Conservation (phyloP, 768 basidiomycete genomes). For the Tubosaeta brunneosetosa region DNA sequence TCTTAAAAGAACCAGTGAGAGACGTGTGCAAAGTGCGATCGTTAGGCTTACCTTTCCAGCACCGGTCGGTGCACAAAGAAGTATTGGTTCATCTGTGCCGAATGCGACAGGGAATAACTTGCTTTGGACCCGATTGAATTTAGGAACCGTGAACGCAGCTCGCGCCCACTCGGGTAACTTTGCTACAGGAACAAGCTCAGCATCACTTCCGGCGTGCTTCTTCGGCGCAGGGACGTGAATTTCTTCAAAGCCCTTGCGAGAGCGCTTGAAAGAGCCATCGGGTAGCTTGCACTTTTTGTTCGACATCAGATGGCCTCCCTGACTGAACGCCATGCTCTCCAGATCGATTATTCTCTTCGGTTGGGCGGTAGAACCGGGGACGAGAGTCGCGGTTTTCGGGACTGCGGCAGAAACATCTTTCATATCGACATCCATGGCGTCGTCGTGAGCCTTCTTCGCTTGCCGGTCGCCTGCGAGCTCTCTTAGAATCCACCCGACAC, state of each 20-base stretch:
- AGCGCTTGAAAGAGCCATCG: constrained; percentile 95
- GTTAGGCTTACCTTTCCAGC: constrained; percentile 82
- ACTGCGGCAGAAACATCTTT: constrained; percentile 42
- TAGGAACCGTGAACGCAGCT: constrained; percentile 76
- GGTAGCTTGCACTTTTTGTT: constrained; percentile 99
- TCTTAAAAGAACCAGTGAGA: constrained; percentile 45
- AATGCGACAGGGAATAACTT: constrained; percentile 91
- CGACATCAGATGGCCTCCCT: constrained; percentile 96
- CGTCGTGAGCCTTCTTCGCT: constrained; percentile 42
- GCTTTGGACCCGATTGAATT: constrained; percentile 89
- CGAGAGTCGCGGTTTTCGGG: constrained; percentile 81
- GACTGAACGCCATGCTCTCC: constrained; percentile 92
- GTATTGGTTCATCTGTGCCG: constrained; percentile 88
- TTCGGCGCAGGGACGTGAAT: constrained; percentile 96
- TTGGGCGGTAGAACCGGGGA: constrained; percentile 81
- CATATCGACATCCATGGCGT: constrained; percentile 80
- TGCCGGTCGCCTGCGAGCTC: constrained; percentile 82
- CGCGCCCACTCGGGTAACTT: constrained; percentile 83
- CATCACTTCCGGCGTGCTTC: constrained; percentile 55
- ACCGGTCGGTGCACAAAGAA: constrained; percentile 97
- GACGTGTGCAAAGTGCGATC: neutral
- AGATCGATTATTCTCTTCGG: constrained; percentile 85
- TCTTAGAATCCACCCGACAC: constrained; percentile 90
- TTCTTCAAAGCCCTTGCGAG: constrained; percentile 96
- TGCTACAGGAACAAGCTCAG: constrained; percentile 68